phyloP scores from a whole-genome alignment of 2,329 filamentous ascomycete genomes.

The Xylaria hypoxylon region DNA sequence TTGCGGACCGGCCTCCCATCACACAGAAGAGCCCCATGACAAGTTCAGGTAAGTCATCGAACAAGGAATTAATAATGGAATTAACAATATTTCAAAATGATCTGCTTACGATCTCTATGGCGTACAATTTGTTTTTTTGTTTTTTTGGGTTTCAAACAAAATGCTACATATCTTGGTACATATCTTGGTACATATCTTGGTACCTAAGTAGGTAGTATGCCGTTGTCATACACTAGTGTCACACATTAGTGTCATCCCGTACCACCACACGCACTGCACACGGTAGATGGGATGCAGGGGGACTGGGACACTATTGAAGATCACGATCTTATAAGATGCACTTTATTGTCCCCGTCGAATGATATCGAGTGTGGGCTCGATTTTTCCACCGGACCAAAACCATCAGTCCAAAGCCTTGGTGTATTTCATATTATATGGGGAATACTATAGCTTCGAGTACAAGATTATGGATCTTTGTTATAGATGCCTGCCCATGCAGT shows the following conservation, averaged over 20 bases:
- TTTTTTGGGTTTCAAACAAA: neutral
- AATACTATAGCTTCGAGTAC: too few relatives aligned
- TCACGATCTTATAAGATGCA: too few relatives aligned
- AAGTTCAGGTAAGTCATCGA: neutral
- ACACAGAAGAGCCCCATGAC: neutral
- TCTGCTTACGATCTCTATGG: neutral
- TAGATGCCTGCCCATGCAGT: neutral
- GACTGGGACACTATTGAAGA: too few relatives aligned
- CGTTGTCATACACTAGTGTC: conserved; percentile 10
- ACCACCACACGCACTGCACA: neutral
- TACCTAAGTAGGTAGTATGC: too few relatives aligned
- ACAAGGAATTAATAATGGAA: neutral
- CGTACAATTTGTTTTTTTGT: neutral
- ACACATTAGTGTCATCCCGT: conserved; percentile 26
- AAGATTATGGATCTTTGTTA: too few relatives aligned
- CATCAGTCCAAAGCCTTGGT: too few relatives aligned
- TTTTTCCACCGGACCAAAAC: too few relatives aligned
- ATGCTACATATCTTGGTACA: too few relatives aligned
- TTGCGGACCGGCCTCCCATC: neutral
- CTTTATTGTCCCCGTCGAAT: neutral
- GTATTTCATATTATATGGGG: too few relatives aligned
- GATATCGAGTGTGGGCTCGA: conserved; percentile 4
- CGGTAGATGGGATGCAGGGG: conserved; percentile 2
- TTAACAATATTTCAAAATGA: neutral
- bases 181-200: too few relatives aligned